Percentiles rank a stretch among this genome's conserved stretches.
Evolutionary conservation across 768 basidiomycete genomes (phyloP).

Genomic region (Boletus patriciae): DNA sequence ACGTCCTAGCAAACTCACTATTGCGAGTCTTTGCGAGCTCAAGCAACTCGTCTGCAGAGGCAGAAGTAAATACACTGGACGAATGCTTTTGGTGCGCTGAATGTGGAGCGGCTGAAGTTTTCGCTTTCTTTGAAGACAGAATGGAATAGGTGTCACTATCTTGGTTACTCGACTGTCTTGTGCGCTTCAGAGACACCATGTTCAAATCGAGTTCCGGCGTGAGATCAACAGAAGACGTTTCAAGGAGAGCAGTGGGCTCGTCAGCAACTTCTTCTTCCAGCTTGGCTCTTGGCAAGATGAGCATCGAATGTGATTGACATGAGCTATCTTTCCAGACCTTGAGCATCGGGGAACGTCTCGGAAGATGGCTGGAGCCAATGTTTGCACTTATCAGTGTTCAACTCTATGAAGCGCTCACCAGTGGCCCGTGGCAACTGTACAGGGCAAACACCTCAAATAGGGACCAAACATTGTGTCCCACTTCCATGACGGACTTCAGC

Average conservation of each 20-base stretch:
- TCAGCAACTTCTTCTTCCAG: slow-evolving; percentile 31
- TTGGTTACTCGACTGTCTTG: slow-evolving; percentile 6
- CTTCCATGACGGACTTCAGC: slow-evolving; percentile 14
- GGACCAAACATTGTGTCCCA: slow-evolving; percentile 4
- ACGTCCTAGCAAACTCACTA: slow-evolving; percentile 12
- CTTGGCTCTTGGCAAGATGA: slow-evolving; percentile 6
- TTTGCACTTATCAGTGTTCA: too few relatives aligned
- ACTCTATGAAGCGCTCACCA: too few relatives aligned
- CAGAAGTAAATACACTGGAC: neutral
- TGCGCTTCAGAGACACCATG: slow-evolving; percentile 12
- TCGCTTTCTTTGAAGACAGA: slow-evolving; percentile 15
- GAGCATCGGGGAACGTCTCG: slow-evolving; percentile 17
- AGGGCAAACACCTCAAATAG: slow-evolving; percentile 3
- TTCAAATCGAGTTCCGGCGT: slow-evolving; percentile 11
- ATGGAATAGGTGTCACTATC: neutral
- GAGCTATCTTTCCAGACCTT: slow-evolving; percentile 25
- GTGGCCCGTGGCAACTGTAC: too few relatives aligned
- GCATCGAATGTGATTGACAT: slow-evolving; percentile 1
- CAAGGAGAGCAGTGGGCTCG: slow-evolving; percentile 21
- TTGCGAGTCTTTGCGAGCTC: slow-evolving; percentile 24
- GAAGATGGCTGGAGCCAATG: neutral
- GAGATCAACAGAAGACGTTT: slow-evolving; percentile 15
- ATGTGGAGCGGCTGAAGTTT: neutral
- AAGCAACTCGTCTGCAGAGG: slow-evolving; percentile 11
- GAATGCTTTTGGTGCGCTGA: neutral